These are phyloP conservation scores for Oldenlandia corymbosa DNA, from an alignment of 257 asterid genomes.

Conservation along the genomic window DNA sequence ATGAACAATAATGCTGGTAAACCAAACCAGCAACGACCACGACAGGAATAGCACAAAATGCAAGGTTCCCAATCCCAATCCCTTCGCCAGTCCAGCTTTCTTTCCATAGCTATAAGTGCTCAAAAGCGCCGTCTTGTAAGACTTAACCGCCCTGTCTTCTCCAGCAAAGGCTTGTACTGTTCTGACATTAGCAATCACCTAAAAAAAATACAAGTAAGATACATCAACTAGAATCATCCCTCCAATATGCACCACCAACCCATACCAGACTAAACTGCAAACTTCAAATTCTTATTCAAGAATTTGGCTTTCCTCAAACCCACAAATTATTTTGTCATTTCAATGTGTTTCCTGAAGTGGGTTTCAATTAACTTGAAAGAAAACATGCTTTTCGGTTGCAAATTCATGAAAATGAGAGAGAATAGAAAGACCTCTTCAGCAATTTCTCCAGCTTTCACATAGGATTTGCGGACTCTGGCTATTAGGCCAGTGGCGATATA, in stretches of 20 bases:
- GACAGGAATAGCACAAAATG: constrained; percentile 91
- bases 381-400: not conserved
- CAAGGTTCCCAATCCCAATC: constrained; percentile 83
- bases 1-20: constrained; percentile 86
- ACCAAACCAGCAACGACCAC: constrained; percentile 96
- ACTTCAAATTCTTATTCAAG: not conserved
- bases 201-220: not conserved
- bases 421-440: constrained; percentile 72
- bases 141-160: constrained; percentile 77
- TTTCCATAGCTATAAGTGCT: constrained; percentile 68
- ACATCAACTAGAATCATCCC: not conserved
- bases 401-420: not conserved
- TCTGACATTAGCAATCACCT: constrained; percentile 88
- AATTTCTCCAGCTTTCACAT: constrained; percentile 87
- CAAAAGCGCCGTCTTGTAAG: constrained; percentile 51
- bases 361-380: not conserved
- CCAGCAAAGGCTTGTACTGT: constrained; percentile 96
- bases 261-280: not conserved
- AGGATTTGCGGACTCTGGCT: constrained; percentile 78
- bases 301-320: not conserved
- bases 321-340: not conserved
- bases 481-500: constrained; percentile 80
- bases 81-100: constrained; percentile 93
- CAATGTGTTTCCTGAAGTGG: not conserved
- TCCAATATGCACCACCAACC: not conserved